phyloP scores from a whole-genome alignment of 768 basidiomycete species.

The Agrocybe chaxingu region DNA sequence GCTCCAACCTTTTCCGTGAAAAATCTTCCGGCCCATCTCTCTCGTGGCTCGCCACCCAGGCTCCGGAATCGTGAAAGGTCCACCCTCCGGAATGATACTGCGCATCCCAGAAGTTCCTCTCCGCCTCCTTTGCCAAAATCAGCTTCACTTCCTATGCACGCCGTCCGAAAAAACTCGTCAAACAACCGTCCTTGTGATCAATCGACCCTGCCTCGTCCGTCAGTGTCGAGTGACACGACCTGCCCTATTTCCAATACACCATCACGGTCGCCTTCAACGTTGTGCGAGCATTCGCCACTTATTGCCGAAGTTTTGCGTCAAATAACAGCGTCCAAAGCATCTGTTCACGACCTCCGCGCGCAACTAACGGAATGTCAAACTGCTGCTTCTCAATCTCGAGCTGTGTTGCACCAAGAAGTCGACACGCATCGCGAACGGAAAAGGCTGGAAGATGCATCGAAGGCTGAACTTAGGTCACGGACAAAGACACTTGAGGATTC shows the following conservation, averaged over 20 bases:
- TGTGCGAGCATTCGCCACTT: constrained; percentile 63
- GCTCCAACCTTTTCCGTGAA: constrained; percentile 53
- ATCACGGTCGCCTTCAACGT: constrained; percentile 37
- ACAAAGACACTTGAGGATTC: constrained; percentile 86
- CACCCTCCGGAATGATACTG: constrained; percentile 33
- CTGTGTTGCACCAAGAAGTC: constrained; percentile 68
- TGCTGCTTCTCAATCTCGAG: constrained; percentile 55
- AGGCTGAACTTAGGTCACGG: constrained; percentile 76
- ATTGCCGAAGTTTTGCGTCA: constrained; percentile 75
- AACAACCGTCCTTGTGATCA: constrained; percentile 26
- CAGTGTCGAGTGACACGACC: constrained; percentile 24
- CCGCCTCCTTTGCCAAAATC: constrained; percentile 86
- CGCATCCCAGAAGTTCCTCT: constrained; percentile 59
- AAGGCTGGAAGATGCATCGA: constrained; percentile 77
- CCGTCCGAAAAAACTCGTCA: constrained; percentile 41
- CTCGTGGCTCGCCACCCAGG: constrained; percentile 51
- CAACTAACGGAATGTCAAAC: constrained; percentile 66
- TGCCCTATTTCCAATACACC: constrained; percentile 27
- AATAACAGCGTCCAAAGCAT: constrained; percentile 58
- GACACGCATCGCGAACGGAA: constrained; percentile 70
- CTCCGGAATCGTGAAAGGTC: constrained; percentile 57
- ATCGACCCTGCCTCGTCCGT: constrained; percentile 27
- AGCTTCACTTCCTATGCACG: constrained; percentile 73
- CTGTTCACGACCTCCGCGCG: constrained; percentile 63
- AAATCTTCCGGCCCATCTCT: constrained; percentile 38